Percentiles rank a stretch among this genome's conserved stretches.
phyloP scores from a whole-genome alignment of 2,329 filamentous ascomycete species.

The Grosmannia serpens region DNA sequence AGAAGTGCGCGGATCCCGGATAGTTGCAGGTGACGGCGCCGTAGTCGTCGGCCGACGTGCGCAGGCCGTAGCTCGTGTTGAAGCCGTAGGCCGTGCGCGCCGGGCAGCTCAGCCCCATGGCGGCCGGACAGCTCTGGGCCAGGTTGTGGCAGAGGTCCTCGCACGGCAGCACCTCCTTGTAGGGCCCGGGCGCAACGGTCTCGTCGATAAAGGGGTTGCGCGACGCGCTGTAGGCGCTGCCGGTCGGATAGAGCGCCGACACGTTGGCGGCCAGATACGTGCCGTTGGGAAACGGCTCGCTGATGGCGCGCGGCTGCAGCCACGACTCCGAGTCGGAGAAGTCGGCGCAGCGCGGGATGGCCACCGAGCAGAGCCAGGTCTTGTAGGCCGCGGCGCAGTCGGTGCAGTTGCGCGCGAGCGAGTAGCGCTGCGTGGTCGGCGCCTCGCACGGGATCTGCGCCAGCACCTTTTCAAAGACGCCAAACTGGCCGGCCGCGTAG shows the following conservation, averaged over 20 bases:
- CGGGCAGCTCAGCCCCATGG: conserved; percentile 68
- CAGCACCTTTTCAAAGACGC: conserved; percentile 70
- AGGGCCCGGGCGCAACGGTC: conserved; percentile 67
- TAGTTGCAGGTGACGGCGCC: conserved; percentile 43
- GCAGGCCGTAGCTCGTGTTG: conserved; percentile 32
- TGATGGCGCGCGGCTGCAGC: conserved; percentile 61
- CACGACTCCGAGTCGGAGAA: conserved; percentile 41
- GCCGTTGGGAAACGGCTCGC: conserved; percentile 55
- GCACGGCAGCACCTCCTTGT: conserved; percentile 87
- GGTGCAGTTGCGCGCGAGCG: conserved; percentile 62
- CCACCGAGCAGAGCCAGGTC: conserved; percentile 86
- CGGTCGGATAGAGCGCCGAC: conserved; percentile 15
- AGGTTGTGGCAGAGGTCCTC: conserved; percentile 78
- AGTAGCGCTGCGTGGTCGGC: conserved; percentile 62
- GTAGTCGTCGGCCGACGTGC: conserved; percentile 11
- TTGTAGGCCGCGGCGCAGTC: conserved; percentile 79
- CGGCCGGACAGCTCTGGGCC: conserved; percentile 71
- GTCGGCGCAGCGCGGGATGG: conserved; percentile 85
- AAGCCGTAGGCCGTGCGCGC: conserved; percentile 26
- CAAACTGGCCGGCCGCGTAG: conserved; percentile 57
- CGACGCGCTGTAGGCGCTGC: conserved; percentile 39
- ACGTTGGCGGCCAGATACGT: conserved; percentile 28
- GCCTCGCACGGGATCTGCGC: conserved; percentile 80
- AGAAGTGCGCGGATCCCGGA: conserved; percentile 44
- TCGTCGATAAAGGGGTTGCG: conserved; percentile 64